phyloP scores from a whole-genome alignment of 2,329 filamentous ascomycete genomes.

The Exophiala sp. region DNA sequence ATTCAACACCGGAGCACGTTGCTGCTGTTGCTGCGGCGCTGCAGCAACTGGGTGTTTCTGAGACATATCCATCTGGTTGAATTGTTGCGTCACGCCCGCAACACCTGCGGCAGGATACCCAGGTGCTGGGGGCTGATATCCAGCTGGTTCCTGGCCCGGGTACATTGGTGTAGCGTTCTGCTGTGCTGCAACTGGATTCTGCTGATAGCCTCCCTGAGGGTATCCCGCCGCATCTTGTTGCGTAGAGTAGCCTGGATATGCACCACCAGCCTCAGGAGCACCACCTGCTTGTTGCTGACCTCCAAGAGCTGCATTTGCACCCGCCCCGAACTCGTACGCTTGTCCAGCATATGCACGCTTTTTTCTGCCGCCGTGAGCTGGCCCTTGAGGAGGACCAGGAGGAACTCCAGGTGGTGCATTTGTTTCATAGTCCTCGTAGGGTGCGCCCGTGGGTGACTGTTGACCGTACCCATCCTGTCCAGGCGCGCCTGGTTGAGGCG shows the following conservation, averaged over 20 bases:
- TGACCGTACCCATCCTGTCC: constrained; percentile 47
- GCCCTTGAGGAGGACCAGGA: constrained; percentile 31
- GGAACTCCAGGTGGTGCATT: constrained; percentile 34
- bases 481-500: constrained; percentile 20
- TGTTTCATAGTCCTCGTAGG: constrained; percentile 38
- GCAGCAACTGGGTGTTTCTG: constrained; percentile 49
- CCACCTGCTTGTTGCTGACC: constrained; percentile 51
- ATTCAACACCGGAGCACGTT: constrained; percentile 54
- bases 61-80: constrained; percentile 72
- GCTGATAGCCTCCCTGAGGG: constrained; percentile 42
- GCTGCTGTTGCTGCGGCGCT: constrained; percentile 47
- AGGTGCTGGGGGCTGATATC: constrained; percentile 65
- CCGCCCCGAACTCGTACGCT: constrained; percentile 87
- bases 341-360: constrained; percentile 92
- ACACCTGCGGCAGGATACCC: constrained; percentile 63
- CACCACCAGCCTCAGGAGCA: constrained; percentile 45
- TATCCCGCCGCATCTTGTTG: constrained; percentile 47
- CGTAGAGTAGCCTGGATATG: constrained; percentile 62
- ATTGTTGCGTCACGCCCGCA: constrained; percentile 73
- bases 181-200: constrained; percentile 33
- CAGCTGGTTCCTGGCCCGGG: constrained; percentile 43
- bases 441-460: constrained; percentile 37
- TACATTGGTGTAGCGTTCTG: constrained; percentile 30
- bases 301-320: constrained; percentile 69
- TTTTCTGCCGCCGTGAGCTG: constrained; percentile 54